Evolutionary conservation across 2,329 filamentous ascomycete species (phyloP).

Genomic region (Beauveria sp.): DNA sequence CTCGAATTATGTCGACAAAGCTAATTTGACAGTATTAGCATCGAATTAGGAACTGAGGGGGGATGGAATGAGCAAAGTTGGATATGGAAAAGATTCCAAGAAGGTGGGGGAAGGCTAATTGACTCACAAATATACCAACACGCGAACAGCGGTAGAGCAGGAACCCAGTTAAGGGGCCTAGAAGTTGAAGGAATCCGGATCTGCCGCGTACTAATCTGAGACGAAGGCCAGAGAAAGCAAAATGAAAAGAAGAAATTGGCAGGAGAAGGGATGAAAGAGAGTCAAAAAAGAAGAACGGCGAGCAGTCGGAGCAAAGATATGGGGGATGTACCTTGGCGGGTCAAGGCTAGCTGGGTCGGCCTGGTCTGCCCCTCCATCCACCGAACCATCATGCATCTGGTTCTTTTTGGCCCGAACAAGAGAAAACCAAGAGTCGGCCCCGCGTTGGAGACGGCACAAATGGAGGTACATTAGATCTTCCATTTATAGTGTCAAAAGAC

Average conservation of each 20-base stretch:
- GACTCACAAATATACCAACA: neutral
- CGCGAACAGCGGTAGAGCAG: neutral
- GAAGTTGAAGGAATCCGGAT: neutral
- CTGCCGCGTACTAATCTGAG: neutral
- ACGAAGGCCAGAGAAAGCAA: neutral
- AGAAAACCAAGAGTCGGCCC: neutral
- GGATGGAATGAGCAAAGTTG: neutral
- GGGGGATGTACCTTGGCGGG: constrained; percentile 4
- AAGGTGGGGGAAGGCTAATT: constrained; percentile 3
- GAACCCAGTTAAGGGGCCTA: constrained; percentile 11
- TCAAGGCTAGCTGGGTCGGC: constrained; percentile 2
- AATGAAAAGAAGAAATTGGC: neutral
- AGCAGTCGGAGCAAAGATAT: constrained; percentile 7
- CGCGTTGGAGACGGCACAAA: neutral
- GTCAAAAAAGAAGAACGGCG: constrained; percentile 4
- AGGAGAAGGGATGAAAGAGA: neutral
- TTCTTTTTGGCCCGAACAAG: neutral
- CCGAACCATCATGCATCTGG: neutral
- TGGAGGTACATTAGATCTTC: neutral
- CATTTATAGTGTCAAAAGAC: neutral
- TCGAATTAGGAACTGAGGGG: neutral
- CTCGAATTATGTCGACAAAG: neutral
- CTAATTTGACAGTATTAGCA: neutral
- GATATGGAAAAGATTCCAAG: neutral
- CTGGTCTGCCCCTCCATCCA: constrained; percentile 8